phyloP scores from a whole-genome alignment of 306 rosid genomes.

The Trichosanthes cucumerina region DNA sequence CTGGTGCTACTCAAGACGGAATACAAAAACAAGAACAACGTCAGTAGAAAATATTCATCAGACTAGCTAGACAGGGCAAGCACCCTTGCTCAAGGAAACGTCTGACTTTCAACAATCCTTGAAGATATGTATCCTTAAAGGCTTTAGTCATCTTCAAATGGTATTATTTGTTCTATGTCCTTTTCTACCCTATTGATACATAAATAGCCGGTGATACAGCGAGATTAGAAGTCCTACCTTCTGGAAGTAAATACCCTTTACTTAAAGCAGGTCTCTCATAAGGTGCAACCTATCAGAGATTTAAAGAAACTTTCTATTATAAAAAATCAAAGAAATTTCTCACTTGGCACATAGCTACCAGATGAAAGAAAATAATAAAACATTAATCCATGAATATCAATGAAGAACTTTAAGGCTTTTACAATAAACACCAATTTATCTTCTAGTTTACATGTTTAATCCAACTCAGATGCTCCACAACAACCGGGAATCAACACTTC shows the following conservation, averaged over 20 bases:
- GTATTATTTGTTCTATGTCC: not conserved
- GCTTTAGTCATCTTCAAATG: not conserved
- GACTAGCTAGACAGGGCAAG: not conserved
- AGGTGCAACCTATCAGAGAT: constrained; percentile 71
- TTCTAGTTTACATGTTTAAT: not conserved
- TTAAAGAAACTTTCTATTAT: constrained; percentile 9
- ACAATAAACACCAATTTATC: not conserved
- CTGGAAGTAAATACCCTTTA: constrained; percentile 94
- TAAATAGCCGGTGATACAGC: not conserved
- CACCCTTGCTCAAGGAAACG: not conserved
- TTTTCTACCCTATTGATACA: not conserved
- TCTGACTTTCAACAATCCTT: not conserved
- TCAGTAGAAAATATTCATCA: not conserved
- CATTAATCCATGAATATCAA: not conserved
- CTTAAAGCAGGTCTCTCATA: constrained; percentile 99
- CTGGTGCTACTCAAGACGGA: not conserved
- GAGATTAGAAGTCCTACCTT: constrained; percentile 42
- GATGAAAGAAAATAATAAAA: not conserved
- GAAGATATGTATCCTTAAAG: not conserved
- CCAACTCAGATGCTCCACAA: not conserved
- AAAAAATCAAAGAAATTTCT: not conserved
- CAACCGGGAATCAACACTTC: not conserved
- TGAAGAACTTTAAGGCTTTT: not conserved
- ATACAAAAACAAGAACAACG: not conserved
- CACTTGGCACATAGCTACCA: not conserved